Evolutionary conservation across 2,329 filamentous ascomycete genomes (phyloP).

Genomic region (Epichloe glyceriae): DNA sequence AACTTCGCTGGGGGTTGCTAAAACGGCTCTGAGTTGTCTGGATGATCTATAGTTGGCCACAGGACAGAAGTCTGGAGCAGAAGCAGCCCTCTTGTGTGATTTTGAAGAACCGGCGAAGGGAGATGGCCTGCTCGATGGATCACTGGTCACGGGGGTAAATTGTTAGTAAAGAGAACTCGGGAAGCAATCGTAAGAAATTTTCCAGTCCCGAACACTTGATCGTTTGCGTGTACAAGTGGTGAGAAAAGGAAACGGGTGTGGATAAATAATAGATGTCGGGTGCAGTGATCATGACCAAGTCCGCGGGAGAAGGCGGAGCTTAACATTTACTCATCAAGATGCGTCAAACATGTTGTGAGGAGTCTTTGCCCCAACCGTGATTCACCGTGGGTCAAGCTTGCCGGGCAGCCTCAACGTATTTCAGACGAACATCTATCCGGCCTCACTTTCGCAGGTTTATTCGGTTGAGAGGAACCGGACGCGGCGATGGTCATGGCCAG

Average conservation of each 20-base stretch:
- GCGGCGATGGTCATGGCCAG: background rate
- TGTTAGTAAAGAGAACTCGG: background rate
- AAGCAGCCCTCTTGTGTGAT: conserved; percentile 35
- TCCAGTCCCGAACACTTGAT: background rate
- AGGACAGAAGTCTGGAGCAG: conserved; percentile 32
- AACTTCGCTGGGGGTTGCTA: conserved; percentile 8
- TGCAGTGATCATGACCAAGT: background rate
- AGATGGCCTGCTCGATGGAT: conserved; percentile 10
- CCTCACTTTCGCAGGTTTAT: background rate
- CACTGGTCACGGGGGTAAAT: background rate
- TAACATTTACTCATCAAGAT: background rate
- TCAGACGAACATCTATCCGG: background rate
- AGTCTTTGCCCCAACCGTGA: conserved; percentile 1
- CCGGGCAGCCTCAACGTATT: background rate
- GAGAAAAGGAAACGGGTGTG: background rate
- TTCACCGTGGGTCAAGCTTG: background rate
- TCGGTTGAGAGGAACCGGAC: background rate
- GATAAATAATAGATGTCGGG: background rate
- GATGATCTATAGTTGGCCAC: conserved; percentile 3
- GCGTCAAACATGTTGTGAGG: background rate
- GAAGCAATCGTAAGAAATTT: background rate
- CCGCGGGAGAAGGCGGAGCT: background rate
- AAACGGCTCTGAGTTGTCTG: conserved; percentile 8
- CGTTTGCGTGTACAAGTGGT: background rate
- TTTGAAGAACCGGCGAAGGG: conserved; percentile 13